phyloP scores from a whole-genome alignment of 352 stramenopile genomes.

The Phytophthora rubi region DNA sequence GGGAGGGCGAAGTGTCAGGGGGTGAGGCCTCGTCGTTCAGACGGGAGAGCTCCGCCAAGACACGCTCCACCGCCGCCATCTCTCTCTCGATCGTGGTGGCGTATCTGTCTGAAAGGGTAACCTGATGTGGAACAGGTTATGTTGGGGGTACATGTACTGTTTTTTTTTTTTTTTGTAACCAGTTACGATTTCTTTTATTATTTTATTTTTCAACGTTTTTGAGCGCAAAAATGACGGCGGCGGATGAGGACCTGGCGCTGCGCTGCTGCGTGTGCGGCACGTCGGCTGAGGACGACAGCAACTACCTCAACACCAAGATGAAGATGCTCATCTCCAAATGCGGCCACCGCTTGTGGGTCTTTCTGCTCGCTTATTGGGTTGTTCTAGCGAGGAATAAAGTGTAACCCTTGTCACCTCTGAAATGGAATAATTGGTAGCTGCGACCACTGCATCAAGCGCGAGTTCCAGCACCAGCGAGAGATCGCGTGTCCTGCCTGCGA shows the following conservation, averaged over 20 bases:
- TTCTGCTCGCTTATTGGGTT: too few species aligned
- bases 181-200: neutral
- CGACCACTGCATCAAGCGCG: constrained; percentile 86
- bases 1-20: neutral
- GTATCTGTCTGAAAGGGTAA: neutral
- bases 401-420: constrained; percentile 10
- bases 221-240: constrained; percentile 28
- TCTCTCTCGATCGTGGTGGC: neutral
- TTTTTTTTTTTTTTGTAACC: neutral
- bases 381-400: neutral
- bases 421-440: constrained; percentile 50
- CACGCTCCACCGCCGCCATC: constrained; percentile 45
- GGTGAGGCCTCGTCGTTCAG: constrained; percentile 28
- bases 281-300: constrained; percentile 84
- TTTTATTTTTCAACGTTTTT: neutral
- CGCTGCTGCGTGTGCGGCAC: constrained; percentile 91
- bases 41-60: constrained; percentile 48
- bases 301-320: constrained; percentile 93
- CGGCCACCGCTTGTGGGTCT: constrained; percentile 86
- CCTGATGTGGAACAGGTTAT: neutral
- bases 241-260: constrained; percentile 75
- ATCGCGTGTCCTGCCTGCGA: constrained; percentile 82
- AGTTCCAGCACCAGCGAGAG: constrained; percentile 89
- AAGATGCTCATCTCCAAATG: constrained; percentile 93
- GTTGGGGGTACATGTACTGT: too few species aligned